Percentiles rank a stretch among this genome's conserved stretches.
Evolutionary conservation across 768 basidiomycete species (phyloP).

Genomic region (Rubroboletus pulcherrimus): DNA sequence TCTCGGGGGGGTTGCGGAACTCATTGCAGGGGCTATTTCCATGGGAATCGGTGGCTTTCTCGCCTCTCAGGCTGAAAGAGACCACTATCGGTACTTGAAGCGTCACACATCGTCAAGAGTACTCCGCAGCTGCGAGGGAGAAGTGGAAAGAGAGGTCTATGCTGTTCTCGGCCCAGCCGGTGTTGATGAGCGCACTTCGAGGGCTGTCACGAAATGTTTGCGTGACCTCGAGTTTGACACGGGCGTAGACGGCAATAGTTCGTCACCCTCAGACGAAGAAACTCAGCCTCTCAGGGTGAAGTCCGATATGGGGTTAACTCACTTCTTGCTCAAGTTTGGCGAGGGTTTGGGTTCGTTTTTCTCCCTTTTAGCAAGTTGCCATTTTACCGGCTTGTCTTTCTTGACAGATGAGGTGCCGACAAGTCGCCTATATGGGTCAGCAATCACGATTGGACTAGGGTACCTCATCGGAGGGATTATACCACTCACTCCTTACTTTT

Average conservation of each 20-base stretch:
- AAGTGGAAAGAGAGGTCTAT: constrained; percentile 94
- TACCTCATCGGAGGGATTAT: constrained; percentile 93
- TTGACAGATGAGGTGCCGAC: constrained; percentile 81
- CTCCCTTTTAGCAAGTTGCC: not conserved
- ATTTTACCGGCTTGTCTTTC: not conserved
- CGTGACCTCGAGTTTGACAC: constrained; percentile 58
- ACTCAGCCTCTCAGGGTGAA: constrained; percentile 58
- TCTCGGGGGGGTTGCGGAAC: constrained; percentile 90
- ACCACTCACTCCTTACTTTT: constrained; percentile 91
- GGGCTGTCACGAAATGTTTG: constrained; percentile 73
- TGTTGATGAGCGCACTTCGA: constrained; percentile 77
- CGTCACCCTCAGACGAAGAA: constrained; percentile 48
- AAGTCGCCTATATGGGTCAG: constrained; percentile 80
- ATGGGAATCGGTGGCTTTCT: constrained; percentile 99
- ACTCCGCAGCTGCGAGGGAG: constrained; percentile 83
- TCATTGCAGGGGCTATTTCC: constrained; percentile 93
- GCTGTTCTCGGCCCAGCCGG: constrained; percentile 87
- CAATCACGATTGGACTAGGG: constrained; percentile 92
- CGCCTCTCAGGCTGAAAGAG: constrained; percentile 93
- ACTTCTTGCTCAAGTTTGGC: constrained; percentile 96
- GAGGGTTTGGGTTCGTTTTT: constrained; percentile 71
- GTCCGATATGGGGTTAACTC: constrained; percentile 80
- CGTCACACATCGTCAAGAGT: constrained; percentile 77
- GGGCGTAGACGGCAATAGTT: constrained; percentile 9
- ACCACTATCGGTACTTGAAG: constrained; percentile 83